Conservation (phyloP, 2,329 filamentous ascomycete genomes). For the Bipolaris bicolor region DNA sequence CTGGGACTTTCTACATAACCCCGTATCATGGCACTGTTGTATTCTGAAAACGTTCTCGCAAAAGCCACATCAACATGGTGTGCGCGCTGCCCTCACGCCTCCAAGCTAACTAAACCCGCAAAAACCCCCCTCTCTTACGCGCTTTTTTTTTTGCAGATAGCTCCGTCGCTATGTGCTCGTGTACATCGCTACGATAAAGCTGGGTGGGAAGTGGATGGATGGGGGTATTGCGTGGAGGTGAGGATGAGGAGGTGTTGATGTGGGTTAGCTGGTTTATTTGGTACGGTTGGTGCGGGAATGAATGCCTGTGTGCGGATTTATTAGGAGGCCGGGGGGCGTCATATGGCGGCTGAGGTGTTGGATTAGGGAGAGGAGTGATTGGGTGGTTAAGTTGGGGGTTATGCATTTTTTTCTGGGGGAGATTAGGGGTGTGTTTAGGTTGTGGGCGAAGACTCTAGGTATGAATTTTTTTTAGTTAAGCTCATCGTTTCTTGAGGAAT, state of each 20-base stretch:
- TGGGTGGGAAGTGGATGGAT: too few relatives aligned
- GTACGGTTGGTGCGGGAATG: slow-evolving; percentile 58
- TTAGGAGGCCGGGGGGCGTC: slow-evolving; percentile 66
- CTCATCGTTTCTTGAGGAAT: background rate
- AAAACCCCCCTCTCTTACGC: too few relatives aligned
- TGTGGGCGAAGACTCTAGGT: slow-evolving; percentile 66
- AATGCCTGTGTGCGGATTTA: slow-evolving; percentile 73
- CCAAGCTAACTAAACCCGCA: too few relatives aligned
- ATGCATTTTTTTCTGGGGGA: slow-evolving; percentile 64
- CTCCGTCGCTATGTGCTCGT: too few relatives aligned
- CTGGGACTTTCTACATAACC: slow-evolving; percentile 73
- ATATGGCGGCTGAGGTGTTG: slow-evolving; percentile 32
- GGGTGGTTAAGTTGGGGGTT: slow-evolving; percentile 60
- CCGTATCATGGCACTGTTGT: slow-evolving; percentile 64
- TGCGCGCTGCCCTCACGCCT: too few relatives aligned
- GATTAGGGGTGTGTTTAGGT: slow-evolving; percentile 59
- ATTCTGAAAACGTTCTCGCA: slow-evolving; percentile 63
- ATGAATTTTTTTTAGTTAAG: too few relatives aligned
- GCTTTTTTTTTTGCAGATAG: too few relatives aligned
- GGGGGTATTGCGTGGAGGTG: too few relatives aligned
- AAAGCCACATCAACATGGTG: slow-evolving; percentile 68
- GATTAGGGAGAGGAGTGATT: slow-evolving; percentile 37
- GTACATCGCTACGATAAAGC: too few relatives aligned
- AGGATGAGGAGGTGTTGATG: too few relatives aligned
- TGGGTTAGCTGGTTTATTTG: too few relatives aligned